Base-by-base conservation (phyloP, 345 rosid species). In the Populus alba region DNA sequence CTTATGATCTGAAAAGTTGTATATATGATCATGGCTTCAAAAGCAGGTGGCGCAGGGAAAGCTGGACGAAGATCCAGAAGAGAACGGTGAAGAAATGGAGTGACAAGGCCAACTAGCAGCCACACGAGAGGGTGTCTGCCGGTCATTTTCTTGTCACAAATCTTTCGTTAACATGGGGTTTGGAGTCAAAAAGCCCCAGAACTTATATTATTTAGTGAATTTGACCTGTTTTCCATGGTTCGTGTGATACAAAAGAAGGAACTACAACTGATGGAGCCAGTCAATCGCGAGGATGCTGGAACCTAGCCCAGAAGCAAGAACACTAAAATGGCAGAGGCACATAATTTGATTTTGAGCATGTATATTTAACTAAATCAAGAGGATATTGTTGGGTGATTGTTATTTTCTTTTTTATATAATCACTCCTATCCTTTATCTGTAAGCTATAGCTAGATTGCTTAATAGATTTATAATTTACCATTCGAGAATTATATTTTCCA, bases 231-330 rank as follows among this genome's bases (percentile, higher is more conserved):
- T 15, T 47, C 51, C 17, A 47, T 47, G 51, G 17, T 15, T 15
- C 18, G 16, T 15, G 15, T 13, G 17, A 13, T 47, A 4, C 51
- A 12, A 47, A 13, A 47, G 51, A 47, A 39, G 8, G 43, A 39
- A 39, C 43, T 39, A 39, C 43, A 39, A 39, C 8, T 47, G 16
- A n/a, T 72, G 75, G 27, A 65, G 43, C 51, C 70, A 66, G 39
- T 17, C 72, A 4, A 67, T 49, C 57, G 51, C 15, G 57, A 4
- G 35, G 75, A 63, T 75, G 38, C 73, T 68, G 82, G 75, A 31
- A 78, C 72, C 5, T 49, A 61, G 72, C 65, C 73, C 29, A 63
- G 81, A 68, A 43, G 72, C 75, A 77, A 76, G 72, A 79, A 71
- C 47, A 41, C 39, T 55, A 80, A 72, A 61, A 25, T 38, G 27